Conservation (phyloP, 2,329 filamentous ascomycete species). For the Fusarium sp. region DNA sequence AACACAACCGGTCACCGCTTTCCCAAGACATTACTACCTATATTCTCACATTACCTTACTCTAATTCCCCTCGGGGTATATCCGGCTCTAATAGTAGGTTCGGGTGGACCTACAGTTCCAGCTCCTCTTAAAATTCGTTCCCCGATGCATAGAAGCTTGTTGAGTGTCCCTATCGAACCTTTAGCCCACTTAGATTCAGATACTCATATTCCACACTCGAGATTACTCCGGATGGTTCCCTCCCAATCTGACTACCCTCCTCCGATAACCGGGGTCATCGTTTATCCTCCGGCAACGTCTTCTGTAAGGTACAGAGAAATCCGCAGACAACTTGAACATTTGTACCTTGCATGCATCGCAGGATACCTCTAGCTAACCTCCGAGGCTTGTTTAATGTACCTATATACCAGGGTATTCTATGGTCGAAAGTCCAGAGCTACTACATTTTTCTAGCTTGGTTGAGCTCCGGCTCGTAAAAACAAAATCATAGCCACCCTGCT, state of each 20-base stretch:
- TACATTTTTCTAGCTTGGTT: not conserved
- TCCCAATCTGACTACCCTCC: slow-evolving; percentile 14
- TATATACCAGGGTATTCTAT: not conserved
- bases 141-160: slow-evolving; percentile 17
- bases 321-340: not conserved
- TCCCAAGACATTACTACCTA: not conserved
- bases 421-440: not conserved
- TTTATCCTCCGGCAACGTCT: slow-evolving; percentile 13
- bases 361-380: not conserved
- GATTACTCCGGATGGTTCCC: slow-evolving; percentile 14
- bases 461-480: not conserved
- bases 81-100: slow-evolving; percentile 7
- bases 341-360: slow-evolving; percentile 8
- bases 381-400: not conserved
- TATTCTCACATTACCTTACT: not conserved
- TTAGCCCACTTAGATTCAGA: not conserved
- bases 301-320: slow-evolving; percentile 21
- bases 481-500: not conserved
- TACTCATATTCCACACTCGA: slow-evolving; percentile 8
- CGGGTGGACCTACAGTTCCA: slow-evolving; percentile 11
- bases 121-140: not conserved
- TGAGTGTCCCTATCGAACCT: slow-evolving; percentile 2
- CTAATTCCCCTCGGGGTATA: not conserved
- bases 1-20: not conserved
- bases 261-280: slow-evolving; percentile 1